Evolutionary conservation across 1,284 basidiomycete genomes (phyloP).

Genomic region (Naganishia albida): DNA sequence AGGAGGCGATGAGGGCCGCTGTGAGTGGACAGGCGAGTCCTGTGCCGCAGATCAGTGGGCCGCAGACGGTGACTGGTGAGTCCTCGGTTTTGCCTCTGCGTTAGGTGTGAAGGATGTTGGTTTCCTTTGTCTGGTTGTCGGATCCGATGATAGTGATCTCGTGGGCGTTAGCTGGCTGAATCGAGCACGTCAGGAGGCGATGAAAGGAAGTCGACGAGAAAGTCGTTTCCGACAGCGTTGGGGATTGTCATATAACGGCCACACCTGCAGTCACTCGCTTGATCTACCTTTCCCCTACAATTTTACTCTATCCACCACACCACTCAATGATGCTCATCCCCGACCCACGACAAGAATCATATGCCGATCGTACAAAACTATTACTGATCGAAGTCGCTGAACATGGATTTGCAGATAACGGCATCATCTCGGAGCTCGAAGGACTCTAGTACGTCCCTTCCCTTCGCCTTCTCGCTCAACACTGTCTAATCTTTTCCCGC

Average conservation of each 20-base stretch:
- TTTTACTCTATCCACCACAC: background rate
- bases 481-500: background rate
- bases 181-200: background rate
- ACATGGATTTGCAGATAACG: constrained; percentile 52
- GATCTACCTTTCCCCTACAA: background rate
- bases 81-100: background rate
- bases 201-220: background rate
- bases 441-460: constrained; percentile 50
- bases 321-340: constrained; percentile 1
- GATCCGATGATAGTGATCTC: background rate
- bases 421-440: constrained; percentile 54
- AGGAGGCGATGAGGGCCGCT: constrained; percentile 21
- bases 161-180: no score
- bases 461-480: no score
- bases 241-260: background rate
- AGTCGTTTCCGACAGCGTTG: no score
- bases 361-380: constrained; percentile 23
- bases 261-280: background rate
- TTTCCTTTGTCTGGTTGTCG: background rate
- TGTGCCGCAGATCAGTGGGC: background rate
- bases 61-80: constrained; percentile 16
- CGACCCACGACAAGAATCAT: constrained; percentile 7
- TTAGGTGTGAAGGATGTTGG: background rate
- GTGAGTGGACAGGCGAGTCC: constrained; percentile 10
- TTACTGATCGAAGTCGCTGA: constrained; percentile 48